Evolutionary conservation across 2,329 filamentous ascomycete genomes (phyloP), one percentile per base, ranked within the genome.

Genomic region (Colletotrichum navitas): DNA sequence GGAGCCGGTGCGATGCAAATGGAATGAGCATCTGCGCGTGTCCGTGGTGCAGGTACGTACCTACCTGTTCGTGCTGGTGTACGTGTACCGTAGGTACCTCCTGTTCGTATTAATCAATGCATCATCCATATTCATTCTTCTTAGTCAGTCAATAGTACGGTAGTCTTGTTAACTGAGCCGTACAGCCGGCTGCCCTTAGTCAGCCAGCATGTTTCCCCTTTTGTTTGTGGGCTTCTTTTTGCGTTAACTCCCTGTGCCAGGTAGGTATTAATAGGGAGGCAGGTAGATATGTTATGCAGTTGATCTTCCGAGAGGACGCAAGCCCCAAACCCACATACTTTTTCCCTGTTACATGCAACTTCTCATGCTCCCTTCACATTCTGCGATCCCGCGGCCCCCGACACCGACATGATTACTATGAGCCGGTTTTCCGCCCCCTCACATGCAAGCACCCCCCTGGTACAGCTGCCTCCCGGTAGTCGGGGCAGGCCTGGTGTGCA

Each of bases 381-480:
- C 32, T 10, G 41, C 58, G 5, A n/a, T 21, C 10, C 24, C 24
- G 26, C 45, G 45, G 45, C 41, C 39, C 36, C 8, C 32, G 32
- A 51, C 10, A 21, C 32, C 32, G 34, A 39, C 24, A 16, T 36
- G 59, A 34, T 24, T 34, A 10, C 34, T 29, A n/a, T 24, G 32
- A 52, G 60, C 60, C 45, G 45, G 14, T 52, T 52, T 63, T 2
- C 60, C 60, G 32, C 21, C 45, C 11, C 14, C n/a, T 39, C 16
- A 26, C 14, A 47, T 39, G 45, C 45, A 51, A 21, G 26, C 18
- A 29, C 21, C 45, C 10, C 29, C 43, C 43, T n/a, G 43, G 43
- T 10, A 8, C 18, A 18, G 6, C 41, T 18, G 39, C 16, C 4
- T 55, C n/a, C n/a, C n/a, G n/a, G n/a, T n/a, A 39, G 52, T 55